A percentile compares a stretch with the other conserved stretches of the same genome.
Evolutionary conservation across 169 alveolate genomes (phyloP).

Genomic region (Amoebophrya sp.): DNA sequence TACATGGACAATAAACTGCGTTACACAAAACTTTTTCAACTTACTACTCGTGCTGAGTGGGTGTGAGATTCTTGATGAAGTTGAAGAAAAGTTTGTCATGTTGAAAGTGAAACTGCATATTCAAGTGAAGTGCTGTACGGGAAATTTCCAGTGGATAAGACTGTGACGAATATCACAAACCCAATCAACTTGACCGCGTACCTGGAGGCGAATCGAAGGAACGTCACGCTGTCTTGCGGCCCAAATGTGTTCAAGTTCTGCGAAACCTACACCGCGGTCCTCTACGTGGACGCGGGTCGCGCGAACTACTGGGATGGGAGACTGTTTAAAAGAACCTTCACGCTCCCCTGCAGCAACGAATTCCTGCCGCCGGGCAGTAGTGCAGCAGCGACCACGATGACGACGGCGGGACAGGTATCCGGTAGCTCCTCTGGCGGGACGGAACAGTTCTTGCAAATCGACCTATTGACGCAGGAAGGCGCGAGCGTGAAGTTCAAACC

Average conservation of each 20-base stretch:
- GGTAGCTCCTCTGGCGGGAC: too few species aligned
- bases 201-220: not conserved
- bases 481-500: not conserved
- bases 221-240: not conserved
- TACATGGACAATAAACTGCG: too few species aligned
- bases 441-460: not conserved
- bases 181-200: not conserved
- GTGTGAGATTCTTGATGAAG: too few species aligned
- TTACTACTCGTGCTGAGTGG: too few species aligned
- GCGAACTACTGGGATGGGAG: not conserved
- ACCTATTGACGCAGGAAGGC: not conserved
- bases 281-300: slow-evolving; percentile 8
- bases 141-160: too few species aligned
- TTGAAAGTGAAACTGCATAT: too few species aligned
- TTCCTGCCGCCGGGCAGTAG: not conserved
- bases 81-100: too few species aligned
- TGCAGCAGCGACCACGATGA: not conserved
- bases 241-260: not conserved
- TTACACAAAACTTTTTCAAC: too few species aligned
- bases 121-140: too few species aligned
- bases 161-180: not conserved
- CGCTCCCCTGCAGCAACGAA: not conserved
- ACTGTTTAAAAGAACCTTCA: not conserved
- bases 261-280: not conserved
- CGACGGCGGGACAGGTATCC: too few species aligned